phyloP scores from a whole-genome alignment of 2,329 filamentous ascomycete genomes.

The Calcarisporium arbuscula region DNA sequence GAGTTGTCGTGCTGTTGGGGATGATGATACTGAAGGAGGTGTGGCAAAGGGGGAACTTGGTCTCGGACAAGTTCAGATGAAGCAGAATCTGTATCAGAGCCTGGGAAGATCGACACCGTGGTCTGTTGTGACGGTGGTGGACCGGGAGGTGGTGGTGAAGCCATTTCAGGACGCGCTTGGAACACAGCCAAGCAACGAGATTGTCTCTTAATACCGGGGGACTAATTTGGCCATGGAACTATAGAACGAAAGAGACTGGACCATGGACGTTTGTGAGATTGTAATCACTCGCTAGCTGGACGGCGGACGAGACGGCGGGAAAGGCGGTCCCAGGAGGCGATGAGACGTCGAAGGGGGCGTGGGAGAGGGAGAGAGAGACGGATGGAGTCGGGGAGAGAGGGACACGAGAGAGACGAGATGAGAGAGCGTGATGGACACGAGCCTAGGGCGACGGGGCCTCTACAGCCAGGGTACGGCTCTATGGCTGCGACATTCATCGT shows the following conservation, averaged over 20 bases:
- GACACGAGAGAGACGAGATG: too few species aligned
- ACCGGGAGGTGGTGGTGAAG: constrained; percentile 12
- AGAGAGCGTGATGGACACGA: too few species aligned
- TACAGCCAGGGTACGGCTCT: too few species aligned
- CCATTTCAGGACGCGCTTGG: constrained; percentile 15
- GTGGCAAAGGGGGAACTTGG: constrained; percentile 7
- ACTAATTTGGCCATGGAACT: constrained; percentile 14
- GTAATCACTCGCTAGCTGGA: too few species aligned
- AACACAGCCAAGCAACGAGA: constrained; percentile 9
- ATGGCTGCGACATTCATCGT: too few species aligned
- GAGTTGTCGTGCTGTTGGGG: constrained; percentile 3
- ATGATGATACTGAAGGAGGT: constrained; percentile 5
- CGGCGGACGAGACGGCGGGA: too few species aligned
- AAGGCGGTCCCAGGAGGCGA: too few species aligned
- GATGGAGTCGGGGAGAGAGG: too few species aligned
- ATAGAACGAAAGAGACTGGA: background rate
- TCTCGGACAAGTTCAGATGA: constrained; percentile 25
- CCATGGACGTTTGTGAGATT: too few species aligned
- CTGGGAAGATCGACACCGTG: constrained; percentile 11
- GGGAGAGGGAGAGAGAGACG: background rate
- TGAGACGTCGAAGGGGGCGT: too few species aligned
- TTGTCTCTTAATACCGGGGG: constrained; percentile 12
- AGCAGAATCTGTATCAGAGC: constrained; percentile 32
- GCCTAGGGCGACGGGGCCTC: too few species aligned
- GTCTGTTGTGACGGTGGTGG: background rate